A percentile compares a stretch with the other conserved stretches of the same genome.
phyloP scores from a whole-genome alignment of 257 asterid species.

The Nemophila menziesii region DNA sequence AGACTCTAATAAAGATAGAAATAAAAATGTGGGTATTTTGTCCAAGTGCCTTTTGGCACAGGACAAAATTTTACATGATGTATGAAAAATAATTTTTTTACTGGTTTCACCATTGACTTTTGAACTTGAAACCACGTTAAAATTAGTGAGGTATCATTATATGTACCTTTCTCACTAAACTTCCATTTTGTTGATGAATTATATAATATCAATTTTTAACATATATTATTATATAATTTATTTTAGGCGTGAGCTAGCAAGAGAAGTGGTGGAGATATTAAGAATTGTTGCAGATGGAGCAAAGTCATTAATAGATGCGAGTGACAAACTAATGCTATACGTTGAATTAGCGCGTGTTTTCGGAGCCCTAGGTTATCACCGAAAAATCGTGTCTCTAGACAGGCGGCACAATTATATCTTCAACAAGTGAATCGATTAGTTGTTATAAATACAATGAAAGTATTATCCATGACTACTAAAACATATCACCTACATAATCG shows the following conservation, averaged over 20 bases:
- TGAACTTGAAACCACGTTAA: too few species aligned
- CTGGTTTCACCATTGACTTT: too few species aligned
- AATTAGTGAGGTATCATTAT: too few species aligned
- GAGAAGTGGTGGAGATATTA: slow-evolving; percentile 84
- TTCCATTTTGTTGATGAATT: too few species aligned
- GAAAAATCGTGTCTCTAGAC: slow-evolving; percentile 96
- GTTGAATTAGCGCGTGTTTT: too few species aligned
- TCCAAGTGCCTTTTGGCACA: too few species aligned
- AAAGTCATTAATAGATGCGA: slow-evolving; percentile 83
- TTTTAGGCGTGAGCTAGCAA: slow-evolving; percentile 74
- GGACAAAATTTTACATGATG: too few species aligned
- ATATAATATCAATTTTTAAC: neutral
- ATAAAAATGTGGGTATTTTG: too few species aligned
- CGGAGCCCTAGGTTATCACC: slow-evolving; percentile 84
- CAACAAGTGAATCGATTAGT: slow-evolving; percentile 88
- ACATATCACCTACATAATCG: slow-evolving; percentile 92
- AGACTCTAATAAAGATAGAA: too few species aligned
- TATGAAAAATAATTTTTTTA: too few species aligned
- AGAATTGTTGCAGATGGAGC: slow-evolving; percentile 95
- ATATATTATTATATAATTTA: neutral
- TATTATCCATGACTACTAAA: slow-evolving; percentile 91
- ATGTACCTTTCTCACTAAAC: too few species aligned
- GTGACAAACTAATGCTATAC: slow-evolving; percentile 92
- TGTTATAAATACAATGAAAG: slow-evolving; percentile 94
- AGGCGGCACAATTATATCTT: slow-evolving; percentile 90